Conservation (phyloP, 176 grass and related monocot species). For the Miscanthus lutarioriparius region DNA sequence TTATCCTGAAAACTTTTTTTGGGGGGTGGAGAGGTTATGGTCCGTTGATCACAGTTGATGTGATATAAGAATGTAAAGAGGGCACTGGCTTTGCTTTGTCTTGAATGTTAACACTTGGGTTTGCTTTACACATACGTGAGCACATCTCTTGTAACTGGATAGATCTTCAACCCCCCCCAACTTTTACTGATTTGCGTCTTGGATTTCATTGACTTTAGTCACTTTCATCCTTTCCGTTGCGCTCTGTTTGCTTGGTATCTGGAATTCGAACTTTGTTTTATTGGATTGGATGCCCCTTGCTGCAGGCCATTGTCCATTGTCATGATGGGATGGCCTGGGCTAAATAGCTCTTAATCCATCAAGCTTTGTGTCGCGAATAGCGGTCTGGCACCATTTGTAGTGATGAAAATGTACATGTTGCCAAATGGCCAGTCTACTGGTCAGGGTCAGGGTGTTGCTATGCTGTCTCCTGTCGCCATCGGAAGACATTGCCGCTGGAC, state of each 20-base stretch:
- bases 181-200: constrained; percentile 11
- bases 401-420: background rate
- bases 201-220: constrained; percentile 10
- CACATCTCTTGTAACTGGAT: background rate
- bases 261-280: background rate
- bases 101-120: background rate
- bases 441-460: background rate
- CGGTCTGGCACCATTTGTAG: background rate
- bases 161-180: background rate
- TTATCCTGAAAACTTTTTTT: too few relatives aligned
- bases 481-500: background rate
- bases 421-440: background rate
- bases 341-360: background rate
- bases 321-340: constrained; percentile 8
- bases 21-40: too few relatives aligned
- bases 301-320: background rate
- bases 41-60: too few relatives aligned
- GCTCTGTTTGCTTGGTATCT: constrained; percentile 1
- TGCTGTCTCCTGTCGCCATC: background rate
- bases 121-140: constrained; percentile 19
- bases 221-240: constrained; percentile 20
- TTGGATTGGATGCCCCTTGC: constrained; percentile 4
- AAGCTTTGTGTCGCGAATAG: background rate
- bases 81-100: background rate
- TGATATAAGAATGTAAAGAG: background rate